Evolutionary conservation across 306 rosid genomes (phyloP).

Genomic region (Trifolium pratense): DNA sequence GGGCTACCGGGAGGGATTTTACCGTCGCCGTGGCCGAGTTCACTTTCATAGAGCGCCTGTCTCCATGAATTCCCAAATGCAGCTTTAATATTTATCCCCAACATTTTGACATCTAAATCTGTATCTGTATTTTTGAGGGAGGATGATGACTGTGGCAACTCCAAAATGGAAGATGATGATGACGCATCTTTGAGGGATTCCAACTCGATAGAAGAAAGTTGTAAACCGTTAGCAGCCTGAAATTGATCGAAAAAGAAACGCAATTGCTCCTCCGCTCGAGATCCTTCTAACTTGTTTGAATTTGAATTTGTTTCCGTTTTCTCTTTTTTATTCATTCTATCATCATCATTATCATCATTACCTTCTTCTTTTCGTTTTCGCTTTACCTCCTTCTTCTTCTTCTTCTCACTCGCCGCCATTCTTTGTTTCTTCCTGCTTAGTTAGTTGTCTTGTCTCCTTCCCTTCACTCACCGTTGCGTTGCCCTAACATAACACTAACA

Average conservation of each 20-base stretch:
- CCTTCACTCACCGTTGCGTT: not conserved
- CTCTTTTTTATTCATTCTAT: conserved; percentile 1
- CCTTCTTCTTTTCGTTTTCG: not conserved
- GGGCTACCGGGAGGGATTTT: conserved; percentile 70
- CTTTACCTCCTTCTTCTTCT: conserved; percentile 27
- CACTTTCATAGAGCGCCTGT: conserved; percentile 57
- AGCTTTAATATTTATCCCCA: conserved; percentile 58
- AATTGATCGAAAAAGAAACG: conserved; percentile 61
- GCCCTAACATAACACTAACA: conserved; percentile 4
- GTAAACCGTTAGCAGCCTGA: conserved; percentile 59
- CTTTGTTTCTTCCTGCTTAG: not conserved
- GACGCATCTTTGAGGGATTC: conserved; percentile 63
- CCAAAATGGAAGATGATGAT: conserved; percentile 44
- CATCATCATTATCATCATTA: not conserved
- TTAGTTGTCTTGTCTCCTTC: too few species aligned
- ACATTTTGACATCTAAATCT: conserved; percentile 45
- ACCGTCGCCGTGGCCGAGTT: conserved; percentile 57
- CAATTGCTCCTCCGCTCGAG: conserved; percentile 44
- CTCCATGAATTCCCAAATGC: conserved; percentile 81
- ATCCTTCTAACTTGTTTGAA: not conserved
- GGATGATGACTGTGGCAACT: conserved; percentile 33
- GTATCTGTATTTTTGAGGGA: not conserved
- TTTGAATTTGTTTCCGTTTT: not conserved
- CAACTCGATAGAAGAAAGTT: conserved; percentile 76
- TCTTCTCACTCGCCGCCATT: conserved; percentile 29